Evolutionary conservation across 2,329 filamentous ascomycete genomes (phyloP), one percentile per base, ranked within the genome.

Genomic region (Monosporascus sp.): DNA sequence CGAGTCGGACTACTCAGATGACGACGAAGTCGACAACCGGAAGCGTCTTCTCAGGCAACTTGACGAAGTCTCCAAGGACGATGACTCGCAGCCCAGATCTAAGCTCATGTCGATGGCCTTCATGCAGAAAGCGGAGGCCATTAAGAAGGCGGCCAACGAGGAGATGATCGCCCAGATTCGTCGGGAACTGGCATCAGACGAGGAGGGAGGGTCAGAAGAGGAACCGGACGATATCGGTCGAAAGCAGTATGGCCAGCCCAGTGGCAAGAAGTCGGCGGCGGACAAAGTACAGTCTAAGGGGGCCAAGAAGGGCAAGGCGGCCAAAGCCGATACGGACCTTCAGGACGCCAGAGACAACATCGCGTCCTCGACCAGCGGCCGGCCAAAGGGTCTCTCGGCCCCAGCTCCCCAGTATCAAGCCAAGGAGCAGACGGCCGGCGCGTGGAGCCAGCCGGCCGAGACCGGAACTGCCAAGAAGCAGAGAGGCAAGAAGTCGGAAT

Each of bases 51-150:
- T 85, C 43, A 72, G 71, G 39, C 67, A 80, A 57, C 72, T 79
- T 48, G 75, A 73, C 55, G 72, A 73, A 17, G 70, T 72, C 18
- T 70, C 75, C 9, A 72, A 75, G 37, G 65, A 72, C 8, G 72
- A 77, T 15, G 78, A 81, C 22, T 73, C 72, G n/a, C 75, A 67
- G 18, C 81, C 81, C 0, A 77, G 81, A 60, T 85, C 86, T 15
- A 87, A 83, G 61, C 74, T 99, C 6, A 84, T 89, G 70, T 81
- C 82, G 49, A 90, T 99, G 87, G 89, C 90, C 56, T 99, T 99
- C 68, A 97, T 99, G 94, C 84, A 87, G 63, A 90, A 87, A 60
- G 90, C 91, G 1, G 92, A 97, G 64, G 88, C 87, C 27, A 79
- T 84, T 38, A 84, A 84, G 63, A 91, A 87, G 69, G 83, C 87